phyloP scores from a whole-genome alignment of 345 rosid species.

The Arabis alpina region DNA sequence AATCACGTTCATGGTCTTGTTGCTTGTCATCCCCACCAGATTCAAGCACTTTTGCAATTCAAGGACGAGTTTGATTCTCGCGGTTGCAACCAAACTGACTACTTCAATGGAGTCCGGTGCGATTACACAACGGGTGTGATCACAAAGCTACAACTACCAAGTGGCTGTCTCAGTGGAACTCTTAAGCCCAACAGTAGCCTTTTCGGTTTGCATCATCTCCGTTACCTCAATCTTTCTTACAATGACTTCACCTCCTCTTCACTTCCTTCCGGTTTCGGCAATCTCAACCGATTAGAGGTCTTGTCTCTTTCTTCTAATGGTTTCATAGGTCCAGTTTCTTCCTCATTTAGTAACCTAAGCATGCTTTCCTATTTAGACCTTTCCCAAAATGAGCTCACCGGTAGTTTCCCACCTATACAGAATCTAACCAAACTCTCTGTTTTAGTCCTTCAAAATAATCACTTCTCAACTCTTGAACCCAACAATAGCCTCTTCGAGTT shows the following conservation, averaged over 20 bases:
- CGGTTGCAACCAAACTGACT: neutral
- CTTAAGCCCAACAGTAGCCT: conserved; percentile 13
- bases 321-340: neutral
- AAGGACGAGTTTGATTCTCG: conserved; percentile 1
- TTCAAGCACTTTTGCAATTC: neutral
- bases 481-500: neutral
- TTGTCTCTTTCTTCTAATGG: too few relatives aligned
- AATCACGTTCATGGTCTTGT: neutral
- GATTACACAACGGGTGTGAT: neutral
- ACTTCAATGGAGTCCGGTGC: neutral
- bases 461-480: too few relatives aligned
- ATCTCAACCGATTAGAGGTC: neutral
- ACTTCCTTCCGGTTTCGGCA: conserved; percentile 1
- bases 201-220: neutral
- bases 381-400: neutral
- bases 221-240: neutral
- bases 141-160: conserved; percentile 1
- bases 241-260: conserved; percentile 2
- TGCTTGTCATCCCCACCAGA: neutral
- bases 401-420: neutral
- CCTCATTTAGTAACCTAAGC: conserved; percentile 13
- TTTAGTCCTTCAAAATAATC: neutral
- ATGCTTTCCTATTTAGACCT: neutral
- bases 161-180: conserved; percentile 1
- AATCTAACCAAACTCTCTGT: neutral